phyloP scores from a whole-genome alignment of 805 yeast genomes.

The Nakazawaea wyomingensis region DNA sequence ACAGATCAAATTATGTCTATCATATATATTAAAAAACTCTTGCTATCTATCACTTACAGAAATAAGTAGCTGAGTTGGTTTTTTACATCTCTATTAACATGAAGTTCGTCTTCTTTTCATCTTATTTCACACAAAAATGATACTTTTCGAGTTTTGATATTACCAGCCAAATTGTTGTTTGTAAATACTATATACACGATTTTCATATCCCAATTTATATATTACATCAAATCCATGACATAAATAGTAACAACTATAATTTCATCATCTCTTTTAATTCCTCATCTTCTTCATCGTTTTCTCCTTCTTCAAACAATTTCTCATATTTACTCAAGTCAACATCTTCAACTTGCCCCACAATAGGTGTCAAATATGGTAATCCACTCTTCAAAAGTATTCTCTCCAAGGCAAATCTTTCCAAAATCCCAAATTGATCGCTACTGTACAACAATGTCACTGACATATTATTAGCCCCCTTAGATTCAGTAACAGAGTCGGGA shows the following conservation, averaged over 20 bases:
- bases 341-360: slow-evolving; percentile 4
- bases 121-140: too few species aligned
- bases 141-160: too few species aligned
- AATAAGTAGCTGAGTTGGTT: too few species aligned
- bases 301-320: slow-evolving; percentile 3
- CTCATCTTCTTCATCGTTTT: not conserved
- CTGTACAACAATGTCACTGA: slow-evolving; percentile 11
- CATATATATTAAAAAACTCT: too few species aligned
- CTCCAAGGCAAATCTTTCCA: slow-evolving; percentile 27
- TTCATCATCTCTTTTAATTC: not conserved
- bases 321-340: slow-evolving; percentile 3
- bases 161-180: too few species aligned
- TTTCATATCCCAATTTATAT: too few species aligned
- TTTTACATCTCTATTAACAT: too few species aligned
- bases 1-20: too few species aligned
- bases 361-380: slow-evolving; percentile 1
- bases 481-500: not conserved
- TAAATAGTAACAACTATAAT: not conserved
- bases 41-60: too few species aligned
- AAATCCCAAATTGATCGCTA: slow-evolving; percentile 19
- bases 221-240: not conserved
- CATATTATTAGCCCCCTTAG: too few species aligned
- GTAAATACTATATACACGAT: too few species aligned
- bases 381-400: slow-evolving; percentile 20
- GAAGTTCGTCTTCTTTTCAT: too few species aligned